Base-by-base conservation (phyloP, 176 grass and related monocot species). In the Guadua angustifolia region DNA sequence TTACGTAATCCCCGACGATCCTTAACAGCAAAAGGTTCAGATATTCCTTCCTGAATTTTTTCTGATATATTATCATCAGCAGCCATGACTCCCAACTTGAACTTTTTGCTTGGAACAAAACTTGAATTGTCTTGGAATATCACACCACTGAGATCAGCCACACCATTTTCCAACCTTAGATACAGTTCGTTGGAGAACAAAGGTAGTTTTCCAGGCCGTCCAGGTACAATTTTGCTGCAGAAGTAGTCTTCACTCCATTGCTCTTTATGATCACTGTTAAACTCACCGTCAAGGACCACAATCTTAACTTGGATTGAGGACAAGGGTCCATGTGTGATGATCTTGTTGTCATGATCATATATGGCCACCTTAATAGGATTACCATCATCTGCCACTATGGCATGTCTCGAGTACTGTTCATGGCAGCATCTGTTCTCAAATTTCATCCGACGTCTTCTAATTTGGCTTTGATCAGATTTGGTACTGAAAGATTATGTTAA, bases 61-160 rank as follows among this genome's bases (percentile, higher is more conserved):
- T 81, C 25, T 38, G 78, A 67, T 33, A 87, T 75, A 14, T 13
- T 74, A 25, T 81, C 77, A 47, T 87, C 85, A 75, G 61, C 47
- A 46, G 36, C 78, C 78, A 81, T 81, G 8, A 74, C 85, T 55
- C 78, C 85, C 38, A 87, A 56, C 60, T 9, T 87, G 49, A 87
- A 74, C 50, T 13, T 87, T 43, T 15, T 81, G 78, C 78, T 25
- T 25, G 49, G 78, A 58, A 87, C 73, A 67, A 55, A 84, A 66
- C 46, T n/a, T 3, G 71, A 73, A 47, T 59, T 75, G 70, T 87
- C 85, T 81, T 87, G 85, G 14, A 87, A 86, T 57, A 81, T 86
- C 5, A 2, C 0, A 43, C 59, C 35, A 13, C 4, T 13, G 18
- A 86, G 69, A 1, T 29, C 0, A 66, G 22, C 85, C 36, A 86